Conservation (phyloP, 129 eudicot species). For the Escallonia rubra region DNA sequence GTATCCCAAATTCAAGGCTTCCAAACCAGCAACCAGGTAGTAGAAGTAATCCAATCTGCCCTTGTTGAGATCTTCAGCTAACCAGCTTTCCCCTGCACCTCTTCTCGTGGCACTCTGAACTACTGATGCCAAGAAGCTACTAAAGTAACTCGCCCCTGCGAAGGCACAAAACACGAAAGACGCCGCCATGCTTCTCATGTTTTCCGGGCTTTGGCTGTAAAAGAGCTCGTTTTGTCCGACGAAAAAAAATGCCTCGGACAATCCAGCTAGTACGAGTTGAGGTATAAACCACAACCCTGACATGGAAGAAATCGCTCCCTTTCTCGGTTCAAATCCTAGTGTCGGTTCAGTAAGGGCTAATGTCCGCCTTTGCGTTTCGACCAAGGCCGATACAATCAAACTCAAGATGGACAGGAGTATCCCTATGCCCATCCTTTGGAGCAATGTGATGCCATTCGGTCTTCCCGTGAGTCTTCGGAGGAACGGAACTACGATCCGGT, state of each 20-base stretch:
- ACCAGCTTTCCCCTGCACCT: constrained; percentile 10
- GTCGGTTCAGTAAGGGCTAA: constrained; percentile 19
- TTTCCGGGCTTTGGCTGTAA: constrained; percentile 30
- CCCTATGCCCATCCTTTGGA: constrained; percentile 24
- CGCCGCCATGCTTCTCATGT: constrained; percentile 30
- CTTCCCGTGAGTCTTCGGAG: constrained; percentile 12
- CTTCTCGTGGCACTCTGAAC: constrained; percentile 14
- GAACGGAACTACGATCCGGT: constrained; percentile 20
- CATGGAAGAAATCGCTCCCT: constrained; percentile 28
- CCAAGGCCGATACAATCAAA: constrained; percentile 14
- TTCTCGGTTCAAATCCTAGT: constrained; percentile 15
- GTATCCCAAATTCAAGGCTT: constrained; percentile 14
- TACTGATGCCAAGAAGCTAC: constrained; percentile 15
- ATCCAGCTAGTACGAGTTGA: constrained; percentile 17
- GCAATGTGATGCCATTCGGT: constrained; percentile 24
- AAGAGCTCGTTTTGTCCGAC: constrained; percentile 23
- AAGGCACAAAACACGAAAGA: constrained; percentile 22
- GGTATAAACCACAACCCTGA: constrained; percentile 23
- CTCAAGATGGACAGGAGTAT: constrained; percentile 6
- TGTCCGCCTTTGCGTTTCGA: constrained; percentile 14
- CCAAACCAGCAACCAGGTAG: constrained; percentile 21
- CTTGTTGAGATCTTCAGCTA: constrained; percentile 27
- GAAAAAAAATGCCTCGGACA: constrained; percentile 17
- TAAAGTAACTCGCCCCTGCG: constrained; percentile 19
- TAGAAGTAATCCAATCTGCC: constrained; percentile 35